phyloP scores from a whole-genome alignment of 2,329 filamentous ascomycete species.

The Exophiala viscosa region DNA sequence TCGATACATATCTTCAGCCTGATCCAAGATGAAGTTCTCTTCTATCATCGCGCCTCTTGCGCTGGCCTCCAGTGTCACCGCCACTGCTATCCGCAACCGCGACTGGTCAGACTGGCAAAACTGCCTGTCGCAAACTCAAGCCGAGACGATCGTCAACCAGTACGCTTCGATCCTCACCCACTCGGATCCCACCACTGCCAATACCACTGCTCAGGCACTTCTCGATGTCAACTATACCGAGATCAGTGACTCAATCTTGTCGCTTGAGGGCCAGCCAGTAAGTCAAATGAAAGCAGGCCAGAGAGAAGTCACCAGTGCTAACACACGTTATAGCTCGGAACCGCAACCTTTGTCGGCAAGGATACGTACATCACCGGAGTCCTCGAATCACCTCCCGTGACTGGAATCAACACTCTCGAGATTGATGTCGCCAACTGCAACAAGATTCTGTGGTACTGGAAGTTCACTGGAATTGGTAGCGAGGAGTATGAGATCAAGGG shows the following conservation, averaged over 20 bases:
- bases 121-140: constrained; percentile 13
- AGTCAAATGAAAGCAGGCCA: background rate
- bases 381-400: constrained; percentile 15
- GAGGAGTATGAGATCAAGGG: constrained; percentile 23
- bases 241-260: constrained; percentile 25
- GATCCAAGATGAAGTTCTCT: constrained; percentile 14
- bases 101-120: background rate
- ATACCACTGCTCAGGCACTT: constrained; percentile 23
- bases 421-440: constrained; percentile 20
- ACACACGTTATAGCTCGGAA: constrained; percentile 17
- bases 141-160: constrained; percentile 18
- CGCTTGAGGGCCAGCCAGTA: constrained; percentile 23
- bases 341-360: constrained; percentile 20
- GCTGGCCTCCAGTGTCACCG: constrained; percentile 1
- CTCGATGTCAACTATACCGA: constrained; percentile 21
- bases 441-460: constrained; percentile 25
- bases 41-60: constrained; percentile 11
- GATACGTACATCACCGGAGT: constrained; percentile 21
- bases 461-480: constrained; percentile 22
- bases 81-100: constrained; percentile 8
- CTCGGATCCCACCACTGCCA: constrained; percentile 15
- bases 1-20: background rate
- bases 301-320: background rate
- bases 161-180: constrained; percentile 21
- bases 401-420: constrained; percentile 22